These are phyloP conservation scores for Rosa multiflora DNA, from an alignment of 306 rosid genomes.

Conservation along the genomic window DNA sequence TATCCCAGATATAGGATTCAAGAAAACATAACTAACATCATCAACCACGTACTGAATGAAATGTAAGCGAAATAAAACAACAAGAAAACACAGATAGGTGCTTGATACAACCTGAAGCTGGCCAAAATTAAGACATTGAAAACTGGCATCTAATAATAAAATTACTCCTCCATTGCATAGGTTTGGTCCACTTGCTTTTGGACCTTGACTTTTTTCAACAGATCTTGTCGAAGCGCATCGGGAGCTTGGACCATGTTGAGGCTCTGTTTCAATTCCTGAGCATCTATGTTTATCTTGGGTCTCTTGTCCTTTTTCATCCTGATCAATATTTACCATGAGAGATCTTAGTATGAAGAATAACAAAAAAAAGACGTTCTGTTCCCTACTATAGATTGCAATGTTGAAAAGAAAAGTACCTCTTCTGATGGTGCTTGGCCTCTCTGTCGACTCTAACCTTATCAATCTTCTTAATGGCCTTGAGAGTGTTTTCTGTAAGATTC, in stretches of 20 bases:
- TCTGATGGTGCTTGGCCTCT: constrained; percentile 43
- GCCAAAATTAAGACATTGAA: background rate
- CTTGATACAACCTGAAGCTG: background rate
- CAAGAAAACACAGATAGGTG: background rate
- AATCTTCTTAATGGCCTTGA: constrained; percentile 75
- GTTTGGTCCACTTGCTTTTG: constrained; percentile 34
- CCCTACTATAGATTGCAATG: background rate
- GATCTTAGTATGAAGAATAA: constrained; percentile 12
- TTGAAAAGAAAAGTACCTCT: constrained; percentile 39
- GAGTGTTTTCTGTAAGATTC: constrained; percentile 47
- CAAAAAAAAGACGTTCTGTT: constrained; percentile 11
- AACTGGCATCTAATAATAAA: background rate
- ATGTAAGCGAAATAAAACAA: background rate
- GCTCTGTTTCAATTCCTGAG: constrained; percentile 47
- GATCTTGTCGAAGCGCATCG: constrained; percentile 40
- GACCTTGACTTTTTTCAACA: constrained; percentile 49
- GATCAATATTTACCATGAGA: constrained; percentile 7
- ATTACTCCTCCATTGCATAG: constrained; percentile 68
- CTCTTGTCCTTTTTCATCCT: constrained; percentile 53
- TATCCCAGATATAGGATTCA: background rate
- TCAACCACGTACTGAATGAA: background rate
- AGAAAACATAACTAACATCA: background rate
- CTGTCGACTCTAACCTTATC: constrained; percentile 59
- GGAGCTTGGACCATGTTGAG: constrained; percentile 61
- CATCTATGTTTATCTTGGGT: constrained; percentile 29